Evolutionary conservation across 495 filamentous ascomycete genomes (phyloP).

Genomic region (Hypoxylon crocopeplum): DNA sequence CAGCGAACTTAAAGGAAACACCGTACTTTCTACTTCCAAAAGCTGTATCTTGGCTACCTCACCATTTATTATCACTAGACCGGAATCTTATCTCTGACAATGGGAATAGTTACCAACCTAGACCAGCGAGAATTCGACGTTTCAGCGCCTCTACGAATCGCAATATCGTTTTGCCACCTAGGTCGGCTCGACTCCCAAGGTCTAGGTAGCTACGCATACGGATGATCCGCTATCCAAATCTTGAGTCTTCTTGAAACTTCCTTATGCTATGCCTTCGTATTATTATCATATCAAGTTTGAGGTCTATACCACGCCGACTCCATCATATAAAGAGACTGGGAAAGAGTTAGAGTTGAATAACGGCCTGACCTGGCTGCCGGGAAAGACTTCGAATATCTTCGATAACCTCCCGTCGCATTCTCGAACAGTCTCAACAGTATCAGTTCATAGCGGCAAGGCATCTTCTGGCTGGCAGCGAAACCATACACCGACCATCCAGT

Average conservation of each 20-base stretch:
- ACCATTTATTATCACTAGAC: background rate
- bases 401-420: conserved; percentile 54
- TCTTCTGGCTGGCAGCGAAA: conserved; percentile 9
- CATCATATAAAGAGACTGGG: conserved; percentile 17
- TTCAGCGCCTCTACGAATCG: conserved; percentile 3
- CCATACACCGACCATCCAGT: background rate
- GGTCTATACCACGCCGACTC: conserved; percentile 65
- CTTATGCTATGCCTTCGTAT: conserved; percentile 72
- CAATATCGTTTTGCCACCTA: conserved; percentile 9
- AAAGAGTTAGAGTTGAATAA: conserved; percentile 5
- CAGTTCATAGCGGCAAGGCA: conserved; percentile 4
- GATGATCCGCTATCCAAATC: conserved; percentile 9
- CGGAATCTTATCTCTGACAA: background rate
- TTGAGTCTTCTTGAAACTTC: background rate
- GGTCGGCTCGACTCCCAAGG: conserved; percentile 13
- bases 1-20: conserved; percentile 16
- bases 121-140: conserved; percentile 1
- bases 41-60: too few relatives aligned
- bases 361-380: conserved; percentile 47
- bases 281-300: conserved; percentile 93
- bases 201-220: conserved; percentile 27
- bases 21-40: background rate
- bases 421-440: conserved; percentile 12
- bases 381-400: conserved; percentile 48
- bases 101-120: conserved; percentile 10